Base-by-base conservation (phyloP, 2,329 filamentous ascomycete species). In the Pseudomassariella vexata region DNA sequence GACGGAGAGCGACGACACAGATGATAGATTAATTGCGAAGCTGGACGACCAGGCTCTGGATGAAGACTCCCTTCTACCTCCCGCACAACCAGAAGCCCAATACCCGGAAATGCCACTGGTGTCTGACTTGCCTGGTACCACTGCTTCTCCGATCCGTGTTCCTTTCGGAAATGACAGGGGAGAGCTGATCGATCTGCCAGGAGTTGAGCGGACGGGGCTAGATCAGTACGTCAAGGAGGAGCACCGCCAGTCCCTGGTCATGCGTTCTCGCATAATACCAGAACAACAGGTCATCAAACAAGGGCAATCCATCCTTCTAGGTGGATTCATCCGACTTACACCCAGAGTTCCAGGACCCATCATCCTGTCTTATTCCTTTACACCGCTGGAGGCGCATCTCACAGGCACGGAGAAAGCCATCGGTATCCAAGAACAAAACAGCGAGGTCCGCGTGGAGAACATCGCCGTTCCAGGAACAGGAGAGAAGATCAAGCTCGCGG, bases 171-270 rank as follows among this genome's bases (percentile, higher is more conserved):
- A 77, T 38, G 83, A 85, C 16, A 83, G 78, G 49, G 92, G 92
- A 35, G 94, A 98, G 56, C 69, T 98, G 20, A 86, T 98, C 47
- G 92, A 98, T 53, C 70, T 98, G 10, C 92, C 92, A 0, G 92
- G 92, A 1, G 65, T 98, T 20, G 74, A 80, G 7, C 79, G 92
- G 27, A 81, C 78, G 17, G 73, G 79, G 11, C 65, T 96, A 6
- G 81, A 86, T 28, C 60, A 75, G 1, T 79, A 83, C 50, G 82
- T 95, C 28, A 63, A 72, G 24, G 72, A 81, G 24, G 68, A 81
- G 39, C 64, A 84, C 47, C 79, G 78, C 24, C 57, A 70, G 9
- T 73, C 76, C 5, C 65, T 95, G 12, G 72, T 94, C 36, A 94
- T 98, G 88, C 80, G 76, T 38, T 69, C 70, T 20, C 81, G 88